Base-by-base conservation (phyloP, 1,284 basidiomycete genomes). In the Blastosporella zonata region DNA sequence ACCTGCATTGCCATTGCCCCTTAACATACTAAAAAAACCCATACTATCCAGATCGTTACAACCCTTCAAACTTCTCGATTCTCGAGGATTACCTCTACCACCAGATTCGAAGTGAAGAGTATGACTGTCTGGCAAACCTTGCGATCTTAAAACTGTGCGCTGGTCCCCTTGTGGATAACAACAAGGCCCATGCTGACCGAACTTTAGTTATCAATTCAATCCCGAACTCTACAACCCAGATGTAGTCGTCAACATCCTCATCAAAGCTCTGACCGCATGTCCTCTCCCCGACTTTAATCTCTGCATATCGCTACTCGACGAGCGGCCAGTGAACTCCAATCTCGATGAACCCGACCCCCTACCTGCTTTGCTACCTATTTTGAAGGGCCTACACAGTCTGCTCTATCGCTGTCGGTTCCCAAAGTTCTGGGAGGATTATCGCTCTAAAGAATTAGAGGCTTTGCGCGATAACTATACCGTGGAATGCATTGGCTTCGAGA, bases 41-140 rank as follows among this genome's bases (percentile, higher is more conserved):
- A n/a, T n/a, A n/a, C 20, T 22, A 35, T 49, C 15, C 58, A 94
- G 93, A 97, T 76, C 84, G 94, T 54, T 97, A 97, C 71, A 97
- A 97, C 70, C 94, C 94, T 33, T 88, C 89, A 51, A 97, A 97
- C 69, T 83, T 96, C 52, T 77, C 83, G 35, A 90, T 94, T 55
- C 82, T 98, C 52, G 93, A 97, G 71, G 95, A 97, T 64, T 97
- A 97, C 71, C 83, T 98, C 51, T 90, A 87, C 64, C 84, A 91
- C 64, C 94, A 98, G 71, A 90, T 93, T 59, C 79, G 90, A 60
- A 88, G 82, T 60, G 85, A 87, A 60, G 87, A 93, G 63, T 97
- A 97, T 63, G 95, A 98, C 68, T 88, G 91, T 60, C 80, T 97
- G 35, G 93, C 94, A 43, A 97, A 97, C 70, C 75, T 94, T 25